These are phyloP conservation scores for Arthrobotrys iridis DNA, from an alignment of 2,329 filamentous ascomycete species.

Conservation along the genomic window DNA sequence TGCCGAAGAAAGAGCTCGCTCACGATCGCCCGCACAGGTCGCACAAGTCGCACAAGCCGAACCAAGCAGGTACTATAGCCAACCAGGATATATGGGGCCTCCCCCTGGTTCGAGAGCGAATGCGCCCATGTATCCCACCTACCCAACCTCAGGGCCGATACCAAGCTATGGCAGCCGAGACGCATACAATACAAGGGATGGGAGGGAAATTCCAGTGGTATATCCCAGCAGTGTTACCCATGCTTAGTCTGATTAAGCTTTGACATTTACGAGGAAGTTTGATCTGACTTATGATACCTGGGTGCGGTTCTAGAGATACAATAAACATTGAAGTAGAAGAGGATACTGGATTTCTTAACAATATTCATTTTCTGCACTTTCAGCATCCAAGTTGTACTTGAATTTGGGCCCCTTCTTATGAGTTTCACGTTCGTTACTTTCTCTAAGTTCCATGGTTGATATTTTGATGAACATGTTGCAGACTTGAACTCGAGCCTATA, in stretches of 20 bases:
- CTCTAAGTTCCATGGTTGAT: no score
- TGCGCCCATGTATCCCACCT: slow-evolving; percentile 25
- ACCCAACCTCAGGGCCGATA: slow-evolving; percentile 41
- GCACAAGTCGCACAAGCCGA: background rate
- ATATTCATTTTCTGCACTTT: background rate
- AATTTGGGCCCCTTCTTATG: no score
- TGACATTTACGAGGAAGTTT: slow-evolving; percentile 27
- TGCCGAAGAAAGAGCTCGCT: background rate
- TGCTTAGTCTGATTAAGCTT: slow-evolving; percentile 44
- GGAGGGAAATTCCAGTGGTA: slow-evolving; percentile 54
- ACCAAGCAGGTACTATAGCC: slow-evolving; percentile 39
- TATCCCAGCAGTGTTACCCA: slow-evolving; percentile 54
- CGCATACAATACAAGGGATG: slow-evolving; percentile 30
- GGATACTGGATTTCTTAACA: background rate
- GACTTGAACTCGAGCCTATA: no score
- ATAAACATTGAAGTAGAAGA: background rate
- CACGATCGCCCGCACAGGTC: no score
- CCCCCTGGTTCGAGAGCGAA: slow-evolving; percentile 27
- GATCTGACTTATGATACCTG: slow-evolving; percentile 48
- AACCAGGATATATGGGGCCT: slow-evolving; percentile 47
- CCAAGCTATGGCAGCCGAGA: slow-evolving; percentile 25
- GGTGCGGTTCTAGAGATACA: slow-evolving; percentile 38
- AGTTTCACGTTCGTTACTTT: no score
- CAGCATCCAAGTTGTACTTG: no score
- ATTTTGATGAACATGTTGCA: no score